phyloP scores from a whole-genome alignment of 2,329 filamentous ascomycete genomes.

The Huntiella decipiens region DNA sequence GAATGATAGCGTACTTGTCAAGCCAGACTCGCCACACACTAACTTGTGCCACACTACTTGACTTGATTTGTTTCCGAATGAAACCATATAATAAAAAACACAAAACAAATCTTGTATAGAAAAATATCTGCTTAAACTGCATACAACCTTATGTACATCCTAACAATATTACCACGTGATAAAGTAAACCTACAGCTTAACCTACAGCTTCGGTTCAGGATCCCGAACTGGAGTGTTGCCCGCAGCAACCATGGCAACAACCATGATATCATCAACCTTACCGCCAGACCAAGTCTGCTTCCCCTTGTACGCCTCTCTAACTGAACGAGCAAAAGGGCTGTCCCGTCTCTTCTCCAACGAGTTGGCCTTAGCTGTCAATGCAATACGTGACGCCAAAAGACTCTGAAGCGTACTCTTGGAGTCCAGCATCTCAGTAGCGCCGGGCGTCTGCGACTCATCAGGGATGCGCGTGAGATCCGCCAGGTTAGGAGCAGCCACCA shows the following conservation, averaged over 20 bases:
- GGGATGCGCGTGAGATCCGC: constrained; percentile 24
- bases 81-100: background rate
- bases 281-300: constrained; percentile 70
- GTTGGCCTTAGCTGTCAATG: constrained; percentile 64
- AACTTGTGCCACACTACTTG: background rate
- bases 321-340: constrained; percentile 87
- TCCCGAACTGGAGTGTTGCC: constrained; percentile 27
- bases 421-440: constrained; percentile 12
- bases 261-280: constrained; percentile 91
- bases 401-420: constrained; percentile 46
- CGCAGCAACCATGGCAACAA: constrained; percentile 59
- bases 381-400: constrained; percentile 59
- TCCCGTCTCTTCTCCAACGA: constrained; percentile 67
- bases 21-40: no score
- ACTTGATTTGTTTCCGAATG: background rate
- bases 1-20: no score
- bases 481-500: constrained; percentile 44
- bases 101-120: background rate
- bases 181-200: background rate
- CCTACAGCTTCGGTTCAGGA: background rate
- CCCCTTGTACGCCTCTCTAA: constrained; percentile 68
- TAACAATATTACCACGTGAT: no score
- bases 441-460: constrained; percentile 9
- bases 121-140: background rate
- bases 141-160: background rate